Percentiles rank a stretch among this genome's conserved stretches.
Evolutionary conservation across 495 filamentous ascomycete species (phyloP).

Genomic region (Staphylotrichum tortipilum): DNA sequence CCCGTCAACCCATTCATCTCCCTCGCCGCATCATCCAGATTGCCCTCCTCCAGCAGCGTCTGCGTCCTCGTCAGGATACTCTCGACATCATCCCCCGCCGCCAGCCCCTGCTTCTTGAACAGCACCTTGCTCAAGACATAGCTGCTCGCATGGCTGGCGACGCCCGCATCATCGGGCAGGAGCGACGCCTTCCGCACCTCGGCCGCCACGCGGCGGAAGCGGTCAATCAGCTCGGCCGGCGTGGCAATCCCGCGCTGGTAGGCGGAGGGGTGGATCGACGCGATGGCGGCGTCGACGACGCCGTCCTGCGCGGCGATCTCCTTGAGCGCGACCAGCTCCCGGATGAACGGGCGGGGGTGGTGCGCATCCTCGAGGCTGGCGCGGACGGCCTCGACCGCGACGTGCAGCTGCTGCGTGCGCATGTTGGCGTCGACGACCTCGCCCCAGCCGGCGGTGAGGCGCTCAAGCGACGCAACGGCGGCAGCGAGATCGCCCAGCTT

Average conservation of each 20-base stretch:
- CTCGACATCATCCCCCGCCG: constrained; percentile 86
- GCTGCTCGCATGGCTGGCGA: constrained; percentile 85
- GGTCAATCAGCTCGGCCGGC: constrained; percentile 75
- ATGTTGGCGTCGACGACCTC: constrained; percentile 80
- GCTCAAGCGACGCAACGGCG: constrained; percentile 71
- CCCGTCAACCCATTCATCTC: constrained; percentile 90
- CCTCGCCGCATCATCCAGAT: constrained; percentile 80
- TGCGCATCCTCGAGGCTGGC: constrained; percentile 65
- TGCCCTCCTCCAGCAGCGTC: constrained; percentile 79
- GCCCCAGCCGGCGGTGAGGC: constrained; percentile 76
- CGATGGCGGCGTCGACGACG: constrained; percentile 83
- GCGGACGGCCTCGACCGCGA: constrained; percentile 88
- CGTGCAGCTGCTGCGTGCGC: constrained; percentile 87
- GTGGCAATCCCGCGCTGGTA: constrained; percentile 90
- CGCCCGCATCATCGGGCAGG: constrained; percentile 84
- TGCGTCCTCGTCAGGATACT: constrained; percentile 84
- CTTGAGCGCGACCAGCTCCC: constrained; percentile 87
- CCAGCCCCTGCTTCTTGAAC: constrained; percentile 86
- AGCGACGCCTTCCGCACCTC: constrained; percentile 92
- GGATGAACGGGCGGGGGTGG: constrained; percentile 73
- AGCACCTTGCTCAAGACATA: constrained; percentile 80
- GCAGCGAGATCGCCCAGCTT: constrained; percentile 72
- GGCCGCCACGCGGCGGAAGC: constrained; percentile 85
- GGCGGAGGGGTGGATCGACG: constrained; percentile 83
- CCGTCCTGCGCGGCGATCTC: constrained; percentile 75